Evolutionary conservation across 208 protist genomes (phyloP).

Genomic region (Trypanosoma grayi): DNA sequence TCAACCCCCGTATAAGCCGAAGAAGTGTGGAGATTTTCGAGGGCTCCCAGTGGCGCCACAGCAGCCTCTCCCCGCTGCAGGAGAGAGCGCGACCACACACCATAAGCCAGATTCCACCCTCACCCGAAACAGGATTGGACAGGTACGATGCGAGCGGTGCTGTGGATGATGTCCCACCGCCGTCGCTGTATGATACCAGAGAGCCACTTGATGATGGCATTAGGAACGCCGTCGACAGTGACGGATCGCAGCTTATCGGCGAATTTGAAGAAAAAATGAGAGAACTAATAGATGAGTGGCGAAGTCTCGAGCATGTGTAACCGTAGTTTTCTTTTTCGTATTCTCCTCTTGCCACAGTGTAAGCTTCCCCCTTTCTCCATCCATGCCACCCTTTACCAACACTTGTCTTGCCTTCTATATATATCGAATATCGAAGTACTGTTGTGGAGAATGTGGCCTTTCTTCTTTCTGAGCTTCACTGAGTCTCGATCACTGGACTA

Average conservation of each 20-base stretch:
- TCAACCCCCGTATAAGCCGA: constrained; percentile 16
- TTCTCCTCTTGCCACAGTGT: neutral
- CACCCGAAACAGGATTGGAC: neutral
- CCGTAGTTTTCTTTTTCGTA: neutral
- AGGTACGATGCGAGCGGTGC: too few relatives aligned
- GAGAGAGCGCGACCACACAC: neutral
- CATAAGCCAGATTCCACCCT: neutral
- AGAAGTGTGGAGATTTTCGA: constrained; percentile 5
- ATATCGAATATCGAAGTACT: too few relatives aligned
- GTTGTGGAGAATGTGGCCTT: too few relatives aligned
- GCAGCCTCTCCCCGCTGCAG: constrained; percentile 1
- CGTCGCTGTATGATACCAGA: neutral
- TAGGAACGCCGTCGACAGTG: neutral
- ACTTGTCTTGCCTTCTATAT: neutral
- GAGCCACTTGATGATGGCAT: neutral
- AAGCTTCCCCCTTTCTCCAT: too few relatives aligned
- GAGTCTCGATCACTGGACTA: too few relatives aligned
- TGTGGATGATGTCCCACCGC: neutral
- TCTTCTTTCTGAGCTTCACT: too few relatives aligned
- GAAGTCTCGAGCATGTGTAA: constrained; percentile 11
- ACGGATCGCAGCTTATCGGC: constrained; percentile 13
- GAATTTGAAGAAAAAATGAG: constrained; percentile 21
- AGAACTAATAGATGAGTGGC: constrained; percentile 21
- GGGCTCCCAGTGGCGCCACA: neutral
- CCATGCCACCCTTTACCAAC: neutral